Evolutionary conservation across 2,329 filamentous ascomycete species (phyloP).

Genomic region (Ascochyta rabiei): DNA sequence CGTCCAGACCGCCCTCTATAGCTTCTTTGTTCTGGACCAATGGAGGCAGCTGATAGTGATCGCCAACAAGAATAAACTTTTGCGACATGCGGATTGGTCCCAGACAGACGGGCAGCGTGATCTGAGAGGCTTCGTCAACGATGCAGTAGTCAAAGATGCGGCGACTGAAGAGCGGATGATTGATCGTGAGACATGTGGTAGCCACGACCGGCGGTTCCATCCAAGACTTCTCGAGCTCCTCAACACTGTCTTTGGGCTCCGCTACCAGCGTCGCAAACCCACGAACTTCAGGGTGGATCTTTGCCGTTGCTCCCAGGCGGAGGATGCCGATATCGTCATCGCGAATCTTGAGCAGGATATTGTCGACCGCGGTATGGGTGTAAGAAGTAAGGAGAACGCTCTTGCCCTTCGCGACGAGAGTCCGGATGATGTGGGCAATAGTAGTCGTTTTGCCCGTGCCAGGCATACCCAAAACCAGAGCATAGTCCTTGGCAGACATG

Average conservation of each 20-base stretch:
- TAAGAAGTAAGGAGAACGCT: slow-evolving; percentile 93
- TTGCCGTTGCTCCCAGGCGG: slow-evolving; percentile 82
- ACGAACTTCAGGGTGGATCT: slow-evolving; percentile 86
- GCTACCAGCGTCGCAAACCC: slow-evolving; percentile 82
- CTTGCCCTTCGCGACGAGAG: slow-evolving; percentile 86
- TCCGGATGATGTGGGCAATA: slow-evolving; percentile 94
- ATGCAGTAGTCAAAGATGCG: slow-evolving; percentile 97
- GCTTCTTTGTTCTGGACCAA: slow-evolving; percentile 93
- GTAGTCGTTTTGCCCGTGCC: slow-evolving; percentile 98
- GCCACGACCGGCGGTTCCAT: slow-evolving; percentile 88
- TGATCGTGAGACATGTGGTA: slow-evolving; percentile 92
- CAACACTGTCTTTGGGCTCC: slow-evolving; percentile 74
- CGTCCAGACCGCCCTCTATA: slow-evolving; percentile 81
- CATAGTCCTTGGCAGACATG: slow-evolving; percentile 94
- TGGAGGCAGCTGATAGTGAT: slow-evolving; percentile 94
- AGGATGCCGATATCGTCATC: slow-evolving; percentile 78
- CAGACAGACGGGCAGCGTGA: slow-evolving; percentile 91
- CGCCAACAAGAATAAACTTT: slow-evolving; percentile 93
- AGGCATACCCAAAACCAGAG: slow-evolving; percentile 96
- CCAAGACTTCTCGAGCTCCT: slow-evolving; percentile 83
- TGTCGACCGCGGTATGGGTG: slow-evolving; percentile 97
- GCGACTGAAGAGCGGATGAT: slow-evolving; percentile 84
- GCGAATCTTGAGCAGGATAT: slow-evolving; percentile 91
- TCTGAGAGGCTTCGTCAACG: slow-evolving; percentile 96
- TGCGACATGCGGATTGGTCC: slow-evolving; percentile 91